These are phyloP conservation scores for Nannochloris sp. DNA, from an alignment of 139 green algal genomes.

Conservation along the genomic window DNA sequence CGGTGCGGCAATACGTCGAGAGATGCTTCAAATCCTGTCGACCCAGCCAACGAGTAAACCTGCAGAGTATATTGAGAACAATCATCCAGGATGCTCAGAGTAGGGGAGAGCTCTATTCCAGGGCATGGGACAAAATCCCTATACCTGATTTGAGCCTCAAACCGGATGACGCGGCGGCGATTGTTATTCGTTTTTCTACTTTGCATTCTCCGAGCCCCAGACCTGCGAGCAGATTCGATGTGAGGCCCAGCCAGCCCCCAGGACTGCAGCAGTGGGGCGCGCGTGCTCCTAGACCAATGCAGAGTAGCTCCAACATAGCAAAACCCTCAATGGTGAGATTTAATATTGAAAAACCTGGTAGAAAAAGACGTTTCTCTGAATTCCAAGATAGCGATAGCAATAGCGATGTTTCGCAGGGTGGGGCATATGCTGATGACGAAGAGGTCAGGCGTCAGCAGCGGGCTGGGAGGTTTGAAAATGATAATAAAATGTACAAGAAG, in stretches of 20 bases:
- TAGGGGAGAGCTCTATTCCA: constrained; percentile 38
- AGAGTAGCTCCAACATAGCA: neutral
- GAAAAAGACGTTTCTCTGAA: neutral
- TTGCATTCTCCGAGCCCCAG: too few species aligned
- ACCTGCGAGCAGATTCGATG: too few species aligned
- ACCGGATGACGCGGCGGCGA: constrained; percentile 15
- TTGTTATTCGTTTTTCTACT: constrained; percentile 2
- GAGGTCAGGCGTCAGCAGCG: neutral
- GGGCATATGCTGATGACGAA: constrained; percentile 5
- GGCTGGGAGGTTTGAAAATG: constrained; percentile 8
- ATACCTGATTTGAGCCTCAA: constrained; percentile 20
- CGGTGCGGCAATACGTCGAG: constrained; percentile 33
- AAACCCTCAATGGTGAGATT: constrained; percentile 4
- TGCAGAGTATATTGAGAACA: constrained; percentile 20
- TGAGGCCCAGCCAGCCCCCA: neutral
- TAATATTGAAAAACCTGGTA: neutral
- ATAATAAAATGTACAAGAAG: neutral
- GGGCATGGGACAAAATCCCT: constrained; percentile 39
- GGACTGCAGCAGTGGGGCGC: neutral
- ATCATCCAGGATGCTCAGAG: constrained; percentile 26
- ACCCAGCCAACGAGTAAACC: constrained; percentile 16
- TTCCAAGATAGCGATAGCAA: constrained; percentile 5
- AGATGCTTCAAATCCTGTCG: constrained; percentile 21
- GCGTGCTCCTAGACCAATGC: neutral
- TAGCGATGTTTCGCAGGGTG: constrained; percentile 9